Base-by-base conservation (phyloP, 768 basidiomycete species). In the Udeniomyces megalosporus region DNA sequence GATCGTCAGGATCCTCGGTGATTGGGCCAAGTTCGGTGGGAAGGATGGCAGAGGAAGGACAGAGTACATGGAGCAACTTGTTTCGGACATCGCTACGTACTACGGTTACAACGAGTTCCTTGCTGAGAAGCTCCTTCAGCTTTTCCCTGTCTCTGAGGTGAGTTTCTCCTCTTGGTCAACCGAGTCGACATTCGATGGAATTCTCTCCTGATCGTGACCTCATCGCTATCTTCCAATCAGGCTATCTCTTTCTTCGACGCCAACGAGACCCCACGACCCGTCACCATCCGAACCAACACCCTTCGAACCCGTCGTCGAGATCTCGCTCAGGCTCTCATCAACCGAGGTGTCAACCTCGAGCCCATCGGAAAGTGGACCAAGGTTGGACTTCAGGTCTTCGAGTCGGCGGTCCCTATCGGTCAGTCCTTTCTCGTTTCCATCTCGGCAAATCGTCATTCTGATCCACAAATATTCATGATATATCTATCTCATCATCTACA, bases 351-450 rank as follows among this genome's bases (percentile, higher is more conserved):
- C 65, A 95, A 88, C 70, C 80, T 99, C 59, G 93, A 97, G 72
- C 92, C 95, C 24, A 92, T 99, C 67, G 95, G 93, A 32, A 97
- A 97, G 76, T 97, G 95, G 95, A 88, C 88, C 31, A 97, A 96
- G 70, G 92, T 96, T 66, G 95, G 95, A 17, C 79, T 99, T n/a
- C 95, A 97, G 74, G 86, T 99, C 3, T 97, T 97, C 72, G 93
- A 96, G 75, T 88, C 86, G 67, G 84, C 81, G 65, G 91, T 99
- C 1, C 95, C 95, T 0, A 88, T 99, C 66, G 93, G 88, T 81
- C 69, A 55, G 70, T 65, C 22, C 51, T n/a, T 22, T n/a, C 49
- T 54, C 34, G 24, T 42, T 53, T 7, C 14, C 4, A 60, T n/a
- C 45, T 54, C 48, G 55, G 28, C 14, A 11, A 46, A 61, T 29